A percentile compares a stretch with the other conserved stretches of the same genome.
phyloP scores from a whole-genome alignment of 768 basidiomycete species.

The Hericium erinaceus region DNA sequence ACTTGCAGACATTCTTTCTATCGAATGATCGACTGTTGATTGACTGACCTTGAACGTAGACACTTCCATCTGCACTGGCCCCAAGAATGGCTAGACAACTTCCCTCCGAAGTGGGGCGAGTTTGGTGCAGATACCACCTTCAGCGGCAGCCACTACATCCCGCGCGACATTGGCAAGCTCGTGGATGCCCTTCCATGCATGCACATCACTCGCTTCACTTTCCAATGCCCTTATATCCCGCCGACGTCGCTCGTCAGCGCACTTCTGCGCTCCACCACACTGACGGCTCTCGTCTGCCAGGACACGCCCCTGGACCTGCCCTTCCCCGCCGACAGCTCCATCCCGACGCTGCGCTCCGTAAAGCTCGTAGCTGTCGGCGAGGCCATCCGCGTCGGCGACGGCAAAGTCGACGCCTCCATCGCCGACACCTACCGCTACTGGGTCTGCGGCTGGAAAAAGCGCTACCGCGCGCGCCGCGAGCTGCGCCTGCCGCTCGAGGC shows the following conservation, averaged over 20 bases:
- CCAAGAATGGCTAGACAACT: constrained; percentile 28
- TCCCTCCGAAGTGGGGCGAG: constrained; percentile 23
- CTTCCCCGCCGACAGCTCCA: background rate
- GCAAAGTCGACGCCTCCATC: constrained; percentile 23
- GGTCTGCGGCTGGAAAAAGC: constrained; percentile 27
- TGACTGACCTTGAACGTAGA: constrained; percentile 12
- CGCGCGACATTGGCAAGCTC: constrained; percentile 19
- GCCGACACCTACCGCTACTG: constrained; percentile 23
- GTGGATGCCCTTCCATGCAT: constrained; percentile 19
- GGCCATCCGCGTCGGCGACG: constrained; percentile 25
- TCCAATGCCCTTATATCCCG: constrained; percentile 24
- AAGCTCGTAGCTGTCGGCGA: constrained; percentile 26
- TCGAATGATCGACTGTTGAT: background rate
- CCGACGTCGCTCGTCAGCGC: constrained; percentile 22
- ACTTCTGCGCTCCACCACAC: constrained; percentile 19
- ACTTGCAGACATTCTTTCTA: background rate
- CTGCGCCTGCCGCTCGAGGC: constrained; percentile 22
- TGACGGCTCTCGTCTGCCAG: constrained; percentile 20
- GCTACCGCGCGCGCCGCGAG: constrained; percentile 24
- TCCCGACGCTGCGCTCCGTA: constrained; percentile 3
- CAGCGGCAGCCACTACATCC: constrained; percentile 24
- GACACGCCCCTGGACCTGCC: constrained; percentile 25
- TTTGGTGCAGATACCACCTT: constrained; percentile 11
- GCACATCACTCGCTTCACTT: constrained; percentile 20
- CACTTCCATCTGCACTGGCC: constrained; percentile 26